phyloP scores from a whole-genome alignment of 306 rosid genomes.

The Glycine latifolia region DNA sequence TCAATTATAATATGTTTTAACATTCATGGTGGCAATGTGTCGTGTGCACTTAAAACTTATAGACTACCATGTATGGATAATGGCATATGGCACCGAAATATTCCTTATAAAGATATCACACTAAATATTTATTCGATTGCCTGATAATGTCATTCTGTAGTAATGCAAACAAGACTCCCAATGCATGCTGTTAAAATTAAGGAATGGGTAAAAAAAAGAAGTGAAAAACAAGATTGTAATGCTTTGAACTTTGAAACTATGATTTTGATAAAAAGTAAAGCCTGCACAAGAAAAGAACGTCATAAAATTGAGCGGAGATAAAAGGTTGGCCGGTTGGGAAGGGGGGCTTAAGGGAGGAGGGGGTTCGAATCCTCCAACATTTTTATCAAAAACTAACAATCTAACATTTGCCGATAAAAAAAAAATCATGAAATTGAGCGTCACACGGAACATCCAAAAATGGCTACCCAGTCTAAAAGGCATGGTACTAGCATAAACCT shows the following conservation, averaged over 20 bases:
- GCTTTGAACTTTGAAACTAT: background rate
- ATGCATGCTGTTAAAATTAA: background rate
- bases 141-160: background rate
- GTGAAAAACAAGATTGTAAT: background rate
- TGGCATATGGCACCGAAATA: background rate
- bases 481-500: background rate
- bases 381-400: too few species aligned
- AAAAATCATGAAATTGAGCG: background rate
- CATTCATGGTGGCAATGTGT: background rate
- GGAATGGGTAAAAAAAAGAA: background rate
- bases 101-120: background rate
- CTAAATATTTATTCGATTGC: background rate
- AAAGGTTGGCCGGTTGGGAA: too few species aligned
- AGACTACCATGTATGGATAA: background rate
- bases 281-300: background rate
- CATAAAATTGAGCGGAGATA: background rate
- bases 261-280: constrained; percentile 11
- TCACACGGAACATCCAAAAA: background rate
- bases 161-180: background rate
- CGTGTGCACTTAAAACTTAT: background rate
- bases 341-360: too few species aligned
- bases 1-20: constrained; percentile 24
- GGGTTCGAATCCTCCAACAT: too few species aligned
- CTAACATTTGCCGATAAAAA: too few species aligned
- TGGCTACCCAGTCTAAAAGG: background rate